Evolutionary conservation across 1,139 yeast species (phyloP), one percentile per base, ranked within the genome.

Genomic region (Saccharomyces uvarum): DNA sequence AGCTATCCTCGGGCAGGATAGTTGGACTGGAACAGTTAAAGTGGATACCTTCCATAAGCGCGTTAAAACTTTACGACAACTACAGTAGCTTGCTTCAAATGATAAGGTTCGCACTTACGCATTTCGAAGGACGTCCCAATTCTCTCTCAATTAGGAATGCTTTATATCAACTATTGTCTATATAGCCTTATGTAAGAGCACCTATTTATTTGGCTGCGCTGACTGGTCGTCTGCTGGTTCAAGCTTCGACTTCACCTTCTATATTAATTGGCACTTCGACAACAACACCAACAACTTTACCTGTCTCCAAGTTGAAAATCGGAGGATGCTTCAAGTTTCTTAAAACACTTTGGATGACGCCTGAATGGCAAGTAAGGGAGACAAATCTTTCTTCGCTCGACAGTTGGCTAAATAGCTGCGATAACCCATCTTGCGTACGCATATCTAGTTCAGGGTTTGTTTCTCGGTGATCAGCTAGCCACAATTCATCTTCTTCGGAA

Each of bases 301-400:
- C 86, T 0, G 86, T 82, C 16, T 82, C 77, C 50, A 82, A 47
- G 47, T 61, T 76, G 19, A 81, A 74, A 60, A 81, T 78, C 33
- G 73, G 71, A 52, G 85, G 74, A 62, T 82, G 86, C 2, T 76
- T 75, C 51, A 79, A 62, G 1, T 77, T 84, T 24, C 81, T 75
- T 14, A 82, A 69, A 26, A 79, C 71, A 47, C 80, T 73, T 54
- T 80, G 71, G 47, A 83, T 82, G 46, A 82, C 81, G 8, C 86
- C 87, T 1, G 85, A 82, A 63, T 83, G 87, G 19, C 84, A 78
- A 1, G 86, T 80, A 47, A 79, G 69, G 28, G 79, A 80, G 47
- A 82, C 64, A 21, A 75, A 67, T 14, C 71, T 62, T 53, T 75
- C 69, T 29, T 72, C 70, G 2, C 58, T 65, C 38, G 56, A 54